A percentile compares a stretch with the other conserved stretches of the same genome.
Conservation (phyloP, 371 early-diverging fungal species). For the Mortierella sp. region DNA sequence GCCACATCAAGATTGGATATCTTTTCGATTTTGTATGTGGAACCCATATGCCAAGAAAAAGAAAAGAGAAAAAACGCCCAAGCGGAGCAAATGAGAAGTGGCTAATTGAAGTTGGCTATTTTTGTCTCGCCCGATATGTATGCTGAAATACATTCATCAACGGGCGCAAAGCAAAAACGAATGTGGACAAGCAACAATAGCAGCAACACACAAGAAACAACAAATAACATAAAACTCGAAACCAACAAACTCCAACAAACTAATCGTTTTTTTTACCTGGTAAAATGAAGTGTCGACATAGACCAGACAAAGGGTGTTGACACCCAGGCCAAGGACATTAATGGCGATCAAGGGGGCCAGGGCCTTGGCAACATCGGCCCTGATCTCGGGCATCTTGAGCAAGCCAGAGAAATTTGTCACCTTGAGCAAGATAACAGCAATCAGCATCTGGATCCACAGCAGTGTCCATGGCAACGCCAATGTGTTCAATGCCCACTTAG, state of each 20-base stretch:
- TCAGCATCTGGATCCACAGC: constrained; percentile 65
- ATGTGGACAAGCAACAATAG: not conserved
- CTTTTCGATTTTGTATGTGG: not conserved
- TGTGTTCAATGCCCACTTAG: constrained; percentile 59
- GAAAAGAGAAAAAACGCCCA: not conserved
- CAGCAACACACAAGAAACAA: too few relatives aligned
- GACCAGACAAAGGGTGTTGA: constrained; percentile 69
- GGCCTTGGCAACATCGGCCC: constrained; percentile 29
- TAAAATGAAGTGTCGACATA: constrained; percentile 71
- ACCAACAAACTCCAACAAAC: too few relatives aligned
- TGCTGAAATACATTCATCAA: not conserved
- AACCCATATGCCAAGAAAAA: not conserved
- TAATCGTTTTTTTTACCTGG: too few relatives aligned
- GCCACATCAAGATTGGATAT: constrained; percentile 3
- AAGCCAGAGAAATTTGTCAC: constrained; percentile 40
- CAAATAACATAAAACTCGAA: not conserved
- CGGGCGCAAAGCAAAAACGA: not conserved
- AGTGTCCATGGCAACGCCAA: constrained; percentile 62
- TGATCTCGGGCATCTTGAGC: constrained; percentile 58
- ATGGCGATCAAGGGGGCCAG: constrained; percentile 61
- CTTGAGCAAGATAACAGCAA: constrained; percentile 63
- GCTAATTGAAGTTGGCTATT: not conserved
- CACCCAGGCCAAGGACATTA: constrained; percentile 67
- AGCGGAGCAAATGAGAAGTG: not conserved
- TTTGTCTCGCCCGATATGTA: not conserved